A percentile compares a stretch with the other conserved stretches of the same genome.
Evolutionary conservation across 1,284 basidiomycete genomes (phyloP).

Genomic region (Veloboletus limbatus): DNA sequence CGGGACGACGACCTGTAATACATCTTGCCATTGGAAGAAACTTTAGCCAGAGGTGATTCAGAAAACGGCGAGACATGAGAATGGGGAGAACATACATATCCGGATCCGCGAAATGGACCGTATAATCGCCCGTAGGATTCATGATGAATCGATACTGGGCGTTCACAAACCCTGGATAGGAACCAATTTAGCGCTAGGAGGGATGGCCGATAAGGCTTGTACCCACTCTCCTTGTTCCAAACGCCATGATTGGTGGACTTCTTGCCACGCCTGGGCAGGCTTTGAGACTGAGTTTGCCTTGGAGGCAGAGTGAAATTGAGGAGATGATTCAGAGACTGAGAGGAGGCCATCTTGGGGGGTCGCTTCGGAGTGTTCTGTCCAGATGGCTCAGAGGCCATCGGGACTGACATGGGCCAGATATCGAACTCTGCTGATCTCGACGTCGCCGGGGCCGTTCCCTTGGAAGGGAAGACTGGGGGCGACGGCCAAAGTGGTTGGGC

Average conservation of each 20-base stretch:
- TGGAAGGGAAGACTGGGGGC: conserved; percentile 27
- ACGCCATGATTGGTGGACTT: conserved; percentile 59
- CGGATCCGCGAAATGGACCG: conserved; percentile 92
- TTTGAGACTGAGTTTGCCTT: conserved; percentile 58
- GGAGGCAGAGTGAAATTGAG: conserved; percentile 86
- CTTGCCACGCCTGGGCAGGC: conserved; percentile 70
- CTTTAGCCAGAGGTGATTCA: conserved; percentile 40
- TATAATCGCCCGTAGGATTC: conserved; percentile 90
- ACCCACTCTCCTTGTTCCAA: conserved; percentile 87
- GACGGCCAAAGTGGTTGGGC: no score
- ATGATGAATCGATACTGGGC: conserved; percentile 93
- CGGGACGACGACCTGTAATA: conserved; percentile 92
- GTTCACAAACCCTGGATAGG: conserved; percentile 77
- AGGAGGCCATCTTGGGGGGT: conserved; percentile 61
- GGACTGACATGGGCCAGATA: conserved; percentile 22
- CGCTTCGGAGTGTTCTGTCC: conserved; percentile 49
- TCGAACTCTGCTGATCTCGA: not conserved
- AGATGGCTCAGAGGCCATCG: conserved; percentile 41
- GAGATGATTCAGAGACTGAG: conserved; percentile 69
- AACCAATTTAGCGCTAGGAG: conserved; percentile 9
- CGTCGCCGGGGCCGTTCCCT: conserved; percentile 32
- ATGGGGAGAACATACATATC: conserved; percentile 67
- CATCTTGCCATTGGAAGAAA: conserved; percentile 95
- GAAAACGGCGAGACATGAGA: conserved; percentile 3
- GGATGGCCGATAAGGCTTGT: conserved; percentile 8